Evolutionary conservation across 2,329 filamentous ascomycete species (phyloP).

Genomic region (Hansfordia pulvinata): DNA sequence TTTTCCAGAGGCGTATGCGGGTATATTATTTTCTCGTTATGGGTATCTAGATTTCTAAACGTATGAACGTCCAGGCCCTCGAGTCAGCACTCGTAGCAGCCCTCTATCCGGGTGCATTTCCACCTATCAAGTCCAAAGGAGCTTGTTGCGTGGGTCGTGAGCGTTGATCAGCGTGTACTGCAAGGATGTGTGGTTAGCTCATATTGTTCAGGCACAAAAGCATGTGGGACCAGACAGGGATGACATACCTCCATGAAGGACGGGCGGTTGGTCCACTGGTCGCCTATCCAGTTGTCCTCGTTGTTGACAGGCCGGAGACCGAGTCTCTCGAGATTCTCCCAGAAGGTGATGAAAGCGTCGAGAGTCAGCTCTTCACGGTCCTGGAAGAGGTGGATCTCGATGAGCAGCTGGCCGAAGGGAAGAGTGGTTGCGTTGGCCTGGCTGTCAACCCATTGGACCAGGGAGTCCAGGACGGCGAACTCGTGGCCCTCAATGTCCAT

Average conservation of each 20-base stretch:
- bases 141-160: background rate
- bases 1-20: no score
- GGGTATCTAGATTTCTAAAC: no score
- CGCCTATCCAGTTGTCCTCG: conserved; percentile 1
- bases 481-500: conserved; percentile 24
- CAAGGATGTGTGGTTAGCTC: background rate
- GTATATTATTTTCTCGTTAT: no score
- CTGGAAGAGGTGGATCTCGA: conserved; percentile 6
- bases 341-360: conserved; percentile 1
- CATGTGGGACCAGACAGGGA: background rate
- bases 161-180: conserved; percentile 1
- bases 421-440: conserved; percentile 1
- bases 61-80: no score
- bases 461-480: conserved; percentile 14
- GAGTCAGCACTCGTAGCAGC: no score
- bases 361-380: background rate
- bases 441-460: conserved; percentile 1
- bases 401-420: conserved; percentile 8
- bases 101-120: no score
- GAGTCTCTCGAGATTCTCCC: background rate
- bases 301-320: background rate
- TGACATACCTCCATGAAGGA: background rate
- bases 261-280: background rate
- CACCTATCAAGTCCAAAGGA: no score
- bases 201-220: background rate